Percentiles rank a stretch among this genome's conserved stretches.
These are phyloP conservation scores for Dactylellina sp. DNA, from an alignment of 2,329 filamentous ascomycete species.

Conservation along the genomic window DNA sequence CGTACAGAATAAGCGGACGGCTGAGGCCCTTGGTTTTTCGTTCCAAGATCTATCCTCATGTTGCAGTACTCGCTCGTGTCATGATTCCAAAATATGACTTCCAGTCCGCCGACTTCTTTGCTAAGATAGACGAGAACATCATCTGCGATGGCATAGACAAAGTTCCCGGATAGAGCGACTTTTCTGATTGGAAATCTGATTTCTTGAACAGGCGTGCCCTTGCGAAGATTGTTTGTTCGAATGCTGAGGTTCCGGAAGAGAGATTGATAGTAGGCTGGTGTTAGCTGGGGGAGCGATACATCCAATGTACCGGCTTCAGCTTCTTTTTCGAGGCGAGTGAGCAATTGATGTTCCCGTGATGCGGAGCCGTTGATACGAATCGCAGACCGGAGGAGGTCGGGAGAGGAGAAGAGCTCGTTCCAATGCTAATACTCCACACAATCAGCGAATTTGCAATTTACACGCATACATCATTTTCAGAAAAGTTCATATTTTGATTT, in stretches of 20 bases:
- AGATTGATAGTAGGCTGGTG: slow-evolving; percentile 34
- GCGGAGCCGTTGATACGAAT: slow-evolving; percentile 52
- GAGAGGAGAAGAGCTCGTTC: slow-evolving; percentile 51
- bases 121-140: slow-evolving; percentile 52
- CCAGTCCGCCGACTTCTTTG: slow-evolving; percentile 37
- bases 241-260: slow-evolving; percentile 50
- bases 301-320: neutral
- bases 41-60: slow-evolving; percentile 46
- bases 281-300: slow-evolving; percentile 15
- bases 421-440: slow-evolving; percentile 40
- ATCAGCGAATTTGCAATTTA: too few species aligned
- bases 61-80: slow-evolving; percentile 45
- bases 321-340: slow-evolving; percentile 43
- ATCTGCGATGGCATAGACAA: slow-evolving; percentile 46
- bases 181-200: slow-evolving; percentile 32
- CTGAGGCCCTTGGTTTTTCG: slow-evolving; percentile 35
- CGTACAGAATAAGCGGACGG: slow-evolving; percentile 44
- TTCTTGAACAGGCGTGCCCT: slow-evolving; percentile 39
- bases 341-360: slow-evolving; percentile 49
- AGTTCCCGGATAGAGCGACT: slow-evolving; percentile 27
- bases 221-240: slow-evolving; percentile 43
- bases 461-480: too few species aligned
- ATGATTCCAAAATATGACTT: slow-evolving; percentile 54
- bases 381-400: slow-evolving; percentile 50
- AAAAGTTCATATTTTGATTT: too few species aligned